Evolutionary conservation across 805 yeast species (phyloP).

Genomic region (Starmerella ratchasimensis): DNA sequence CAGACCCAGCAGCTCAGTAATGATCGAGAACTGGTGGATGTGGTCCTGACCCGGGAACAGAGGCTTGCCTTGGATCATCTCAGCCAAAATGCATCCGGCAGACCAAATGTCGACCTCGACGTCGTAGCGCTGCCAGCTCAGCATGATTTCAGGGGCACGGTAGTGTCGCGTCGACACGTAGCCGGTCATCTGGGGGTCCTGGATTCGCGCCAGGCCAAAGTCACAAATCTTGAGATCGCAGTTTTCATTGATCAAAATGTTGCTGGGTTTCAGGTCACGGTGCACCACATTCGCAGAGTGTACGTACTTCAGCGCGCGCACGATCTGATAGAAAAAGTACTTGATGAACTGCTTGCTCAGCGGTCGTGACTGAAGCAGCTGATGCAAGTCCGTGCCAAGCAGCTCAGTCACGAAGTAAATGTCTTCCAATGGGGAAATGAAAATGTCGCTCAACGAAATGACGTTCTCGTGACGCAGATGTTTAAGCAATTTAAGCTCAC

Average conservation of each 20-base stretch:
- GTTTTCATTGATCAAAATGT: constrained; percentile 74
- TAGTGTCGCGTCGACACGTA: constrained; percentile 92
- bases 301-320: constrained; percentile 74
- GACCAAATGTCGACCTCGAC: constrained; percentile 97
- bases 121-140: constrained; percentile 96
- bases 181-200: constrained; percentile 98
- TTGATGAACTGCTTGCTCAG: constrained; percentile 92
- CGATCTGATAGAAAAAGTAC: constrained; percentile 87
- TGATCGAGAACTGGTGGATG: constrained; percentile 93
- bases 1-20: constrained; percentile 88
- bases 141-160: constrained; percentile 97
- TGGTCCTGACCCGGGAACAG: constrained; percentile 97
- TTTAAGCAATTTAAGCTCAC: constrained; percentile 86
- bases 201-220: constrained; percentile 90
- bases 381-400: constrained; percentile 91
- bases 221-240: constrained; percentile 87
- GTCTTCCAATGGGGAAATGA: constrained; percentile 87
- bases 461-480: constrained; percentile 90
- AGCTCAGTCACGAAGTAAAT: constrained; percentile 90
- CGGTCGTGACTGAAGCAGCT: constrained; percentile 82
- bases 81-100: constrained; percentile 93
- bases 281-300: constrained; percentile 89
- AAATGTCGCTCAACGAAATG: constrained; percentile 84
- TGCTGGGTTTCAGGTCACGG: constrained; percentile 70
- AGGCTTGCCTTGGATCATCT: constrained; percentile 95